Evolutionary conservation across 768 basidiomycete genomes (phyloP), one percentile per base, ranked within the genome.

Genomic region (Tulasnella calospora): DNA sequence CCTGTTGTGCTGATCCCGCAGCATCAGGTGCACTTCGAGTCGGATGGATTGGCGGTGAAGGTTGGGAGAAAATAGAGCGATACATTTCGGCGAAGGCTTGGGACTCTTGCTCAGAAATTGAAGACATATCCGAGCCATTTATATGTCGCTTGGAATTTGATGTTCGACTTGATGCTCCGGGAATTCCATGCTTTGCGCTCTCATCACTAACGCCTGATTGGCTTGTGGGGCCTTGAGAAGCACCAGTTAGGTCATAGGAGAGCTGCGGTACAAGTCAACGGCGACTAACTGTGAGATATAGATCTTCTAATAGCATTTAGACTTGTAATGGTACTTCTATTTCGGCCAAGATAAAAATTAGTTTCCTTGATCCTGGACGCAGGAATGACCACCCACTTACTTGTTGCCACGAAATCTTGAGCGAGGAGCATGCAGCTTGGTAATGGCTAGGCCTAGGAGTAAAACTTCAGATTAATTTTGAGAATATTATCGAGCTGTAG

Each of bases 21-120:
- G 5, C 5, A 6, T 67, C 27, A 33, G 21, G 61, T 15, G 30
- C 51, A 33, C 33, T 30, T 27, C 30, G 23, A 4, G 51, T 51
- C 51, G 3, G 9, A 7, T 19, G 71, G n/a, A 38, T 15, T 6
- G 9, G 23, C 13, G 36, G 36, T 3, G 38, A 7, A 27, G 36
- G 75, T 35, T 76, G 47, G 38, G 71, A 55, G 75, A 76, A 76
- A 44, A 76, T 30, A 30, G 57, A 76, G 75, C 41, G 47, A 35
- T 76, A 76, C 75, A 76, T 76, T 40, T 40, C 55, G 55, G 75
- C 47, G 21, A 76, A 38, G 30, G 75, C 75, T 61, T 76, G 75
- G 3, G 75, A 76, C 23, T 76, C 51, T 40, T 76, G 47, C 30
- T 67, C 61, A 33, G 61, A 67, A 27, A 67, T 15, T 27, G 61